Evolutionary conservation across 2,329 filamentous ascomycete species (phyloP).

Genomic region (Aspergillus unguis): DNA sequence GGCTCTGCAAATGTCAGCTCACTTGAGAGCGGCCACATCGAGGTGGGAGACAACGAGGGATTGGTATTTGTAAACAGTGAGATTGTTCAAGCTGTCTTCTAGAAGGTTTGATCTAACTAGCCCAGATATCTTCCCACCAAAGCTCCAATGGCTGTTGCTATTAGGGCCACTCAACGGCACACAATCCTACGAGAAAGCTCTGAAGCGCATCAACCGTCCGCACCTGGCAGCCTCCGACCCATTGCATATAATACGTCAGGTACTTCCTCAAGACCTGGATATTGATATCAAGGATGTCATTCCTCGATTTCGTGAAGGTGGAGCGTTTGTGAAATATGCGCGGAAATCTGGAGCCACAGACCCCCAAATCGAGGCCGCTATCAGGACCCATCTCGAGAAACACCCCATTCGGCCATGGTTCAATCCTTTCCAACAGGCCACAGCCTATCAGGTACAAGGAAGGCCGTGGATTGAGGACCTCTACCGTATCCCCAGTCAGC

Average conservation of each 20-base stretch:
- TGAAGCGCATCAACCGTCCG: slow-evolving; percentile 53
- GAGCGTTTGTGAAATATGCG: slow-evolving; percentile 84
- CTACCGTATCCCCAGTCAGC: slow-evolving; percentile 71
- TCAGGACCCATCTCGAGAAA: slow-evolving; percentile 63
- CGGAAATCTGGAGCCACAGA: slow-evolving; percentile 48
- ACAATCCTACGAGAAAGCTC: slow-evolving; percentile 46
- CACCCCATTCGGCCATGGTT: slow-evolving; percentile 84
- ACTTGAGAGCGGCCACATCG: slow-evolving; percentile 76
- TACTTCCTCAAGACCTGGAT: slow-evolving; percentile 59
- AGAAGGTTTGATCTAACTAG: slow-evolving; percentile 3
- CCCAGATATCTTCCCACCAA: slow-evolving; percentile 78
- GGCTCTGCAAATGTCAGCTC: slow-evolving; percentile 47
- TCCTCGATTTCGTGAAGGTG: slow-evolving; percentile 84
- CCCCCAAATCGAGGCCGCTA: slow-evolving; percentile 57
- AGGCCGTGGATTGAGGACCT: slow-evolving; percentile 93
- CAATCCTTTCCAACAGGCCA: slow-evolving; percentile 71
- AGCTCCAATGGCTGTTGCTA: slow-evolving; percentile 61
- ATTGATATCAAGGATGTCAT: slow-evolving; percentile 77
- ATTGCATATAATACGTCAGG: slow-evolving; percentile 54
- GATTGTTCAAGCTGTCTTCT: slow-evolving; percentile 23
- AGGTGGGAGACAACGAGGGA: slow-evolving; percentile 69
- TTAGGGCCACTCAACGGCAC: slow-evolving; percentile 50
- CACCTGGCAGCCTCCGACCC: slow-evolving; percentile 56
- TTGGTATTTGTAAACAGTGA: slow-evolving; percentile 87
- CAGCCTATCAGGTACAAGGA: slow-evolving; percentile 71